Evolutionary conservation across 495 filamentous ascomycete genomes (phyloP), one percentile per base, ranked within the genome.

Genomic region (Talaromyces nanjingensis): DNA sequence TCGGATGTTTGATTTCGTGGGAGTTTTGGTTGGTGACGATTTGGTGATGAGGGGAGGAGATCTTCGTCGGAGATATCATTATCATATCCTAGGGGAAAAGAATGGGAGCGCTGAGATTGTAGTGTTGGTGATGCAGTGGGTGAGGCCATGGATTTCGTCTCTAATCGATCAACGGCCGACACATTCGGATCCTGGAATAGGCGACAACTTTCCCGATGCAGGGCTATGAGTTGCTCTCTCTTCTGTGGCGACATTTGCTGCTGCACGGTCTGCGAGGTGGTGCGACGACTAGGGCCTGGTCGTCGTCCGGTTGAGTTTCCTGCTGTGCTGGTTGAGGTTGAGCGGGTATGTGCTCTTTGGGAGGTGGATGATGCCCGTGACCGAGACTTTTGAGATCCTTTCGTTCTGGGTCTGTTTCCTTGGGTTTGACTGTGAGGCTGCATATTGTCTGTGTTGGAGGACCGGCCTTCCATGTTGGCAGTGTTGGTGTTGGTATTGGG

Each of bases 151-250:
- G 60, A 49, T n/a, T 16, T 45, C n/a, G 45, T 25, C 11, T 33
- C 29, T 53, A 24, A 20, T 12, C 42, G 27, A n/a, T 18, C 11
- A 24, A 62, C n/a, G 18, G 39, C 22, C 54, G 29, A 5, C 1
- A 34, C n/a, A n/a, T 57, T 47, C 4, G 64, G 63, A 7, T 76
- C 73, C 57, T 79, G 75, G 54, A 81, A 81, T 2, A 81, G 67
- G 25, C 78, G 77, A 61, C 77, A 79, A 49, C 77, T 79, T 31
- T 81, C 76, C 14, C 78, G 75, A 56, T 81, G 78, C n/a, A 79
- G 61, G 1, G 76, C 77, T 11, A 81, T 42, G 2, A 81, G 69
- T 16, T 73, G 72, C 64, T 79, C 75, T 8, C 76, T 72, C 47
- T 65, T 65, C 42, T 73, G 69, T 6, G 65, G 64, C 24, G 72